Evolutionary conservation across 2,329 filamentous ascomycete species (phyloP).

Genomic region (Trematosphaeria pertusa): DNA sequence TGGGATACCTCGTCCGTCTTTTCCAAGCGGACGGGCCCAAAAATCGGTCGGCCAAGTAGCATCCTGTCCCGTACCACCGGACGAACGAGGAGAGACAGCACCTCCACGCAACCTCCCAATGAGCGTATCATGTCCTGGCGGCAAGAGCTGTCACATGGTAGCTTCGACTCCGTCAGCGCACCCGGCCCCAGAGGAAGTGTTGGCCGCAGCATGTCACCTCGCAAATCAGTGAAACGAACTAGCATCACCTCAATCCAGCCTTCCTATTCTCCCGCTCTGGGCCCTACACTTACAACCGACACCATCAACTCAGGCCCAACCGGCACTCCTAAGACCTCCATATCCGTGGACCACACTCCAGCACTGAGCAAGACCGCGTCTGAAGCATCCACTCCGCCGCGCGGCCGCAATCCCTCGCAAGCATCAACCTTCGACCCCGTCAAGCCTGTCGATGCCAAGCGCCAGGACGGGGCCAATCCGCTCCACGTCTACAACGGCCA

Average conservation of each 20-base stretch:
- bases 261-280: constrained; percentile 27
- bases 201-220: constrained; percentile 57
- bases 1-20: constrained; percentile 82
- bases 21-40: constrained; percentile 69
- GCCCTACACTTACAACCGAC: constrained; percentile 21
- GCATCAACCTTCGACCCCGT: constrained; percentile 22
- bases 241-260: constrained; percentile 24
- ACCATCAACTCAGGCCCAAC: constrained; percentile 21
- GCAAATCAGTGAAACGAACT: constrained; percentile 49
- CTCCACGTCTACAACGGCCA: constrained; percentile 59
- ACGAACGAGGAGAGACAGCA: constrained; percentile 55
- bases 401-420: constrained; percentile 1
- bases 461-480: constrained; percentile 47
- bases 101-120: constrained; percentile 59
- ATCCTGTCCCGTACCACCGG: constrained; percentile 62
- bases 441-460: constrained; percentile 28
- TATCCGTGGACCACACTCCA: constrained; percentile 22
- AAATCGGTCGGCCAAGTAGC: constrained; percentile 59
- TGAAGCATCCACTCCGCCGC: constrained; percentile 13
- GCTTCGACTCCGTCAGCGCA: constrained; percentile 50
- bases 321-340: constrained; percentile 29
- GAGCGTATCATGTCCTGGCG: constrained; percentile 92
- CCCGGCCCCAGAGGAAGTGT: constrained; percentile 24
- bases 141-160: constrained; percentile 67
- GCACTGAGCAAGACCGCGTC: constrained; percentile 19